These are phyloP conservation scores for Boletus sp. DNA, from an alignment of 768 basidiomycete genomes.

Conservation along the genomic window DNA sequence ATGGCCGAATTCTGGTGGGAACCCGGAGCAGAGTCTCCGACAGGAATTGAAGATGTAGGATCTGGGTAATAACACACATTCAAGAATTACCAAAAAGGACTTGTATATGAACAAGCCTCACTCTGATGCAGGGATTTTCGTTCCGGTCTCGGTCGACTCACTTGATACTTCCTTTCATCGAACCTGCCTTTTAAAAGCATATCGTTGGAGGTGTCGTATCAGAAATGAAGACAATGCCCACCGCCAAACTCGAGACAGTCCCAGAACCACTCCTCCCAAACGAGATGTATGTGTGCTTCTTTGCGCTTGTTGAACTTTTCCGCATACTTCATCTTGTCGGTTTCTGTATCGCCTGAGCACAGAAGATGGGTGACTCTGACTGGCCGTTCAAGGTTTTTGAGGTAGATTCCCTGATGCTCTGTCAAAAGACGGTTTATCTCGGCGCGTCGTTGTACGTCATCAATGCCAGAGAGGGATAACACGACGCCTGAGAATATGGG, in stretches of 20 bases:
- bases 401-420: constrained; percentile 62
- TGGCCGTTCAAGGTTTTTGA: constrained; percentile 74
- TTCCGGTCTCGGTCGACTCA: constrained; percentile 59
- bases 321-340: constrained; percentile 79
- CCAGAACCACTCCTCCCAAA: constrained; percentile 99
- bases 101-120: constrained; percentile 4
- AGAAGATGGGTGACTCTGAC: constrained; percentile 84
- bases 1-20: constrained; percentile 14
- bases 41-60: constrained; percentile 6
- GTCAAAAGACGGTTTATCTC: constrained; percentile 63
- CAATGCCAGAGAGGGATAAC: constrained; percentile 75
- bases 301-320: constrained; percentile 67
- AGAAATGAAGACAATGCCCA: constrained; percentile 18
- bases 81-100: background rate
- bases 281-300: constrained; percentile 71
- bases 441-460: constrained; percentile 56
- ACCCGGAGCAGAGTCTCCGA: constrained; percentile 14
- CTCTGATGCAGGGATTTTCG: constrained; percentile 38
- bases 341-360: constrained; percentile 62
- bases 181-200: constrained; percentile 48
- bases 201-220: background rate
- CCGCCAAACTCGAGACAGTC: constrained; percentile 81
- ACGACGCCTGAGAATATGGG: constrained; percentile 70
- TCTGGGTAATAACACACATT: constrained; percentile 6
- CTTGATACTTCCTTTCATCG: constrained; percentile 59